Base-by-base conservation (phyloP, 257 asterid genomes). In the Gardenia jasminoides region DNA sequence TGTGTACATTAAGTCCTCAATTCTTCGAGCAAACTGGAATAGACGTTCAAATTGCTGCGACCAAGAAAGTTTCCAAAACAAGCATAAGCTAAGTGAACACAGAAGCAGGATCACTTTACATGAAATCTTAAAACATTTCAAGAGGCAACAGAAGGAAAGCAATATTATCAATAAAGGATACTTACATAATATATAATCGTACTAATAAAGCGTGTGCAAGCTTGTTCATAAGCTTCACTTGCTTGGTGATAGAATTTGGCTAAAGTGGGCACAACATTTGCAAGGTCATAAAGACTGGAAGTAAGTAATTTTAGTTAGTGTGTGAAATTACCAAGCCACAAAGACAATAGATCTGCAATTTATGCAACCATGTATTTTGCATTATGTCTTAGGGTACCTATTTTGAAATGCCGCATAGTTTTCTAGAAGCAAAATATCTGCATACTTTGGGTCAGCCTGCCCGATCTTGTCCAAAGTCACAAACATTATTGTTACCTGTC, bases 181-280 rank as follows among this genome's bases (percentile, higher is more conserved):
- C 97, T 89, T 84, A 96, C 99, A 31, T 81, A 88, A 83, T 91
- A 91, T 86, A 96, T 96, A 87, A 96, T 89, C 67, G 91, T 82
- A 86, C 90, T 96, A 87, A 93, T 93, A 82, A 83, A 91, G 80
- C 97, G 97, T 9, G 91, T 79, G 84, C 97, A 96, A 79, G 99
- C 92, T 83, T 89, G 96, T 81, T 96, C 99, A 81, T 96, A 93
- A 77, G 97, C 77, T 87, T 96, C 99, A 77, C 98, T 93, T 70
- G 99, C 99, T 90, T 96, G 97, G 87, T 96, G 98, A 85, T 96
- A 96, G 77, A 96, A 96, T 83, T 93, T 96, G 47, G 98, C 99
- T 80, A 93, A 88, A 69, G 93, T 92, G 15, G 97, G 94, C 83
- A 96, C 99, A 76, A 93, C 92, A 85, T 93, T 96, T 79, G 99